Conservation (phyloP, 257 asterid species). For the Ballota nigra region DNA sequence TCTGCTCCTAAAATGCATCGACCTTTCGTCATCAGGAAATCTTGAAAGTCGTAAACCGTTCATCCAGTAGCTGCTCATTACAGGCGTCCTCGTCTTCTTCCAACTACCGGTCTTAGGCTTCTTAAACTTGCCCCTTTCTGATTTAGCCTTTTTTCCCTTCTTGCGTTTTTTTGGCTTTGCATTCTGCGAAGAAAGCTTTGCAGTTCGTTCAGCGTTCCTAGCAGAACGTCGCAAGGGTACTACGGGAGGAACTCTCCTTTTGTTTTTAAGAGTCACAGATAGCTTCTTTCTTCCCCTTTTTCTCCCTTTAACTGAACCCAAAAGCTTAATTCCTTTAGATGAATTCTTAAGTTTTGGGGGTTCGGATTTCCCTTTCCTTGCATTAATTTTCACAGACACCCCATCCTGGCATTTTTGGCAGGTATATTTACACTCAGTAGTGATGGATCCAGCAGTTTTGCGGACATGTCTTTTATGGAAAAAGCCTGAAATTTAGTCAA, state of each 20-base stretch:
- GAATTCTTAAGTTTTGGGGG: conserved; percentile 38
- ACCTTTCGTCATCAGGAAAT: conserved; percentile 61
- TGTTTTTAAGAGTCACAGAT: conserved; percentile 36
- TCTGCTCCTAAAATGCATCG: conserved; percentile 49
- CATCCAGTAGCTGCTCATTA: conserved; percentile 65
- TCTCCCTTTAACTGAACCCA: conserved; percentile 43
- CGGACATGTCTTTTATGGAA: conserved; percentile 73
- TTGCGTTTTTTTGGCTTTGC: conserved; percentile 47
- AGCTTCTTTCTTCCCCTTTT: conserved; percentile 42
- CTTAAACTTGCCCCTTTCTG: conserved; percentile 37
- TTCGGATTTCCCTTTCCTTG: conserved; percentile 34
- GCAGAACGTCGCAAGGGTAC: conserved; percentile 89
- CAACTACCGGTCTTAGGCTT: conserved; percentile 36
- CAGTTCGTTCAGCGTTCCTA: conserved; percentile 55
- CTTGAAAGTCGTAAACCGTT: conserved; percentile 69
- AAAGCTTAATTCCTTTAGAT: conserved; percentile 37
- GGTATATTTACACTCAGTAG: conserved; percentile 43
- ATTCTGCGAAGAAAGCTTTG: conserved; percentile 40
- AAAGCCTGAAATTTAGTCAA: conserved; percentile 50
- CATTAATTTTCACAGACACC: conserved; percentile 34
- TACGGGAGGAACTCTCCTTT: conserved; percentile 39
- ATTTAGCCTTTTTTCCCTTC: conserved; percentile 45
- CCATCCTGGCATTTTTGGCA: conserved; percentile 65
- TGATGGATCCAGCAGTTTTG: conserved; percentile 48
- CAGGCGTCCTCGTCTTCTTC: conserved; percentile 62